phyloP scores from a whole-genome alignment of 805 yeast genomes.

The Candida wancherniae region DNA sequence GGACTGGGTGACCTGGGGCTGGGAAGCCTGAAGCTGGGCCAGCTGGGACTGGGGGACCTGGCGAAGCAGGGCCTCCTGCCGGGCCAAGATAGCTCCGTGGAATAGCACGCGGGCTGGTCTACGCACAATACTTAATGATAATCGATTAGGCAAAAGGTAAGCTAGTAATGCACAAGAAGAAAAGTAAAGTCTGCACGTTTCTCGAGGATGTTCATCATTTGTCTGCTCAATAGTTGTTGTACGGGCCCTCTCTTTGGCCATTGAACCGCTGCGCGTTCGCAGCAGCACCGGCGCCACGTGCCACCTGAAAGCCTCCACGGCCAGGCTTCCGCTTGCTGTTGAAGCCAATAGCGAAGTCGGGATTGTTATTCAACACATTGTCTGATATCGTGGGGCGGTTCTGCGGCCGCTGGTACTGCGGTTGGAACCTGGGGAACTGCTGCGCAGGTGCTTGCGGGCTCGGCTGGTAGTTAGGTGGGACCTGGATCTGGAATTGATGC shows the following conservation, averaged over 20 bases:
- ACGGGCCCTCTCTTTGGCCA: conserved; percentile 7
- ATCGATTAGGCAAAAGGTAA: no score
- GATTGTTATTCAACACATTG: conserved; percentile 34
- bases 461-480: conserved; percentile 1
- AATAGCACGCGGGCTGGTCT: no score
- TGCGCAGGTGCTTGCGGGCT: conserved; percentile 3
- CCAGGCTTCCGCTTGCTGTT: conserved; percentile 16
- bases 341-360: conserved; percentile 34
- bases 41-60: no score
- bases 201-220: no score
- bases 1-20: no score
- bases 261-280: conserved; percentile 2
- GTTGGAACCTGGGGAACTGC: conserved; percentile 5
- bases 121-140: no score
- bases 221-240: conserved; percentile 5
- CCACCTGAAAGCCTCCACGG: conserved; percentile 3
- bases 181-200: no score
- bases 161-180: no score
- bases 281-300: conserved; percentile 8
- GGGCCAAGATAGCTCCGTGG: no score
- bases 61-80: no score
- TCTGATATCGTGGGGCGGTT: conserved; percentile 33
- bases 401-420: conserved; percentile 15
- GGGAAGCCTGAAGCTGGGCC: no score
- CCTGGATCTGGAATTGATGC: conserved; percentile 1